Evolutionary conservation across 139 green algal species (phyloP).

Genomic region (Parachlorella kessleri): DNA sequence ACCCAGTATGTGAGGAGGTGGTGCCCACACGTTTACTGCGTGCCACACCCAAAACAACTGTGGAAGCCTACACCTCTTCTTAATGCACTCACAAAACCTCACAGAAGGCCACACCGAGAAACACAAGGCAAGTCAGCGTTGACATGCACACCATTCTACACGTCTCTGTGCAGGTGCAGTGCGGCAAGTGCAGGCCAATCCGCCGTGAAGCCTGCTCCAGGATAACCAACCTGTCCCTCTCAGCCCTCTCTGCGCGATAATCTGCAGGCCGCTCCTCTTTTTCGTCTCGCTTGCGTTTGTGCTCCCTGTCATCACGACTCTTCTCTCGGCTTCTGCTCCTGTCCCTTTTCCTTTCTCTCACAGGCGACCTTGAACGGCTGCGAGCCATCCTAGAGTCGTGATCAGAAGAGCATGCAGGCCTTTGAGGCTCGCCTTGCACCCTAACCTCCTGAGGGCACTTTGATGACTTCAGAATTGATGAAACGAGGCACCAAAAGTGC

Average conservation of each 20-base stretch:
- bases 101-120: background rate
- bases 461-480: too few species aligned
- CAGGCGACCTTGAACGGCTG: background rate
- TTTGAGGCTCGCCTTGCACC: too few species aligned
- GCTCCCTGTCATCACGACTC: background rate
- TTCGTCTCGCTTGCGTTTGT: conserved; percentile 5
- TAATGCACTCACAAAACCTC: background rate
- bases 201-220: background rate
- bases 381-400: too few species aligned
- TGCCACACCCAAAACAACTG: background rate
- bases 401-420: too few species aligned
- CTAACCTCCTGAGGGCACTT: too few species aligned
- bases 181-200: background rate
- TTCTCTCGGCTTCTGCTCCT: conserved; percentile 7
- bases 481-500: too few species aligned
- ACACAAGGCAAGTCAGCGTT: background rate
- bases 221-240: background rate
- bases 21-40: too few species aligned
- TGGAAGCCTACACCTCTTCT: background rate
- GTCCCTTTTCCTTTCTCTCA: conserved; percentile 2
- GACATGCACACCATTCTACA: background rate
- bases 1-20: too few species aligned
- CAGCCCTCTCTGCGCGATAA: conserved; percentile 11
- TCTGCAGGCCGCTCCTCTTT: conserved; percentile 7
- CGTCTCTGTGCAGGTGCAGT: background rate